Evolutionary conservation across 202 grass and related monocot genomes (phyloP).

Genomic region (Bolboschoenoplectus hybrid): DNA sequence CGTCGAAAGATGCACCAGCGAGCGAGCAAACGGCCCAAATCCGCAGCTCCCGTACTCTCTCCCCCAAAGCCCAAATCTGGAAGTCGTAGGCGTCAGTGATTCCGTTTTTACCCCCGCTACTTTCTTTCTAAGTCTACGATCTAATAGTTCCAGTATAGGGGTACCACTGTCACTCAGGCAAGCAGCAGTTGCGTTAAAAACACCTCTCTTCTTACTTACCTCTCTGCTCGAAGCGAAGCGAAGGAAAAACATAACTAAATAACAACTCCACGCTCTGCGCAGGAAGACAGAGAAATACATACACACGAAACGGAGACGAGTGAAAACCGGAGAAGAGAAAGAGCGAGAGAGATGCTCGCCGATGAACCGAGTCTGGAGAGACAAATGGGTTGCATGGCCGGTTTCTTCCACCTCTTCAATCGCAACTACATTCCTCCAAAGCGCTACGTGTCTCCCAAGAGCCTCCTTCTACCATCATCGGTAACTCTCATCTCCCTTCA

Average conservation of each 20-base stretch:
- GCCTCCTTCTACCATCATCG: constrained; percentile 17
- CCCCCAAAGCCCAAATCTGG: constrained; percentile 2
- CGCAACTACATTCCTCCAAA: constrained; percentile 28
- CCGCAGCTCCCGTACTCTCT: neutral
- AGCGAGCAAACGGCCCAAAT: constrained; percentile 37
- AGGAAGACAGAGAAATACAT: no score
- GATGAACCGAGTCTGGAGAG: constrained; percentile 26
- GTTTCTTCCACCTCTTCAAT: constrained; percentile 41
- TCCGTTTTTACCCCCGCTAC: neutral
- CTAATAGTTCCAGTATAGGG: neutral
- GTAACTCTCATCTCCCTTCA: neutral
- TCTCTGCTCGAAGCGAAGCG: neutral
- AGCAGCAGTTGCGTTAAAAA: constrained; percentile 16
- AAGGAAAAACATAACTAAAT: neutral
- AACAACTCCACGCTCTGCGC: neutral
- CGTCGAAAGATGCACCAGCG: constrained; percentile 34
- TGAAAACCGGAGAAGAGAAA: neutral
- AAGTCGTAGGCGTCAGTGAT: neutral
- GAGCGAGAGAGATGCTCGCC: neutral
- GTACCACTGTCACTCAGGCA: neutral
- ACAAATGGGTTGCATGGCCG: constrained; percentile 40
- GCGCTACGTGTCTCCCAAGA: constrained; percentile 33
- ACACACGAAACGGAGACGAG: constrained; percentile 5
- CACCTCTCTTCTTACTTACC: neutral
- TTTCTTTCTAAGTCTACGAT: no score